Evolutionary conservation across 1,139 yeast species (phyloP).

Genomic region (Geotrichum candidum): DNA sequence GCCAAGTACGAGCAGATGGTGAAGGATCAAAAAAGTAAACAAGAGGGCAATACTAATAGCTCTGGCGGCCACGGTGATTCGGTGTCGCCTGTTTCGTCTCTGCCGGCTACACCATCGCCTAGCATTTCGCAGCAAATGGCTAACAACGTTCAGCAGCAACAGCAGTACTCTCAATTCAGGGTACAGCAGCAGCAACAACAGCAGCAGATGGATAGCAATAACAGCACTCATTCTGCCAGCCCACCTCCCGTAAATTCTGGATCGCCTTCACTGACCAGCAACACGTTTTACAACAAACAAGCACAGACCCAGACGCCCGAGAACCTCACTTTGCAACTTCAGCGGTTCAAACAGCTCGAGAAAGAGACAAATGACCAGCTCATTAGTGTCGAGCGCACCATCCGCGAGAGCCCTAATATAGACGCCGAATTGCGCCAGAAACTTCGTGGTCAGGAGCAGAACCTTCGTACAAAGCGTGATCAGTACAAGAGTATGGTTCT

Average conservation of each 20-base stretch:
- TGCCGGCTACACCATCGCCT: slow-evolving; percentile 2
- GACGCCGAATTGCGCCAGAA: slow-evolving; percentile 22
- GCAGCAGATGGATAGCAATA: background rate
- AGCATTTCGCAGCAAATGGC: slow-evolving; percentile 10
- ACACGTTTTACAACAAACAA: slow-evolving; percentile 14
- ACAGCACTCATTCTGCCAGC: background rate
- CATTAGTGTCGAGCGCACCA: slow-evolving; percentile 22
- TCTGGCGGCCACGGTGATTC: background rate
- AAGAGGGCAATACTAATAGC: background rate
- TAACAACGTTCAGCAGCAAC: slow-evolving; percentile 1
- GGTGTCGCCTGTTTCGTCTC: background rate
- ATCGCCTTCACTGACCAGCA: background rate
- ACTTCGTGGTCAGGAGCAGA: slow-evolving; percentile 25
- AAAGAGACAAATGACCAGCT: slow-evolving; percentile 20
- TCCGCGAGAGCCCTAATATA: slow-evolving; percentile 25
- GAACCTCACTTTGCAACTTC: slow-evolving; percentile 7
- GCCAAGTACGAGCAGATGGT: slow-evolving; percentile 16
- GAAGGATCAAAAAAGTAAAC: slow-evolving; percentile 10
- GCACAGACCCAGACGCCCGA: slow-evolving; percentile 5
- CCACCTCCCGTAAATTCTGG: slow-evolving; percentile 1
- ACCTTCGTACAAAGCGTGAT: slow-evolving; percentile 26
- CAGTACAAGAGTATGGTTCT: slow-evolving; percentile 25
- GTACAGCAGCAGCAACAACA: slow-evolving; percentile 1
- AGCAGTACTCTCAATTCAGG: slow-evolving; percentile 9
- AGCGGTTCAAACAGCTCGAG: slow-evolving; percentile 12